Base-by-base conservation (phyloP, 192 early-diverging fungal species). In the Obelidium mucronatum region DNA sequence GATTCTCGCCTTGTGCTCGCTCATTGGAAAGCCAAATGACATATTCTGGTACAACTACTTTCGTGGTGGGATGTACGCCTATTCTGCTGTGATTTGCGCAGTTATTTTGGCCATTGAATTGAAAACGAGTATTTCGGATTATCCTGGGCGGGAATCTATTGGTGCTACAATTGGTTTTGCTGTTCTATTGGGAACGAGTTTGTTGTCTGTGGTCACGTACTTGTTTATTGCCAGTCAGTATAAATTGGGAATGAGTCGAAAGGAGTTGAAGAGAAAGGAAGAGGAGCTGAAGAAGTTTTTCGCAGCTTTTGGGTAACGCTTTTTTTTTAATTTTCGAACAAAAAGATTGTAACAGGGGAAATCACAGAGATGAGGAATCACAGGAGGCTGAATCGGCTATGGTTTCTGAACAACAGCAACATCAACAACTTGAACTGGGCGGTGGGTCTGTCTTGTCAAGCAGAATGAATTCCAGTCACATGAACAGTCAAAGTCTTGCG, bases 291-390 rank as follows among this genome's bases (percentile, higher is more conserved):
- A 68, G 51, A 68, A 68, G 66, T 68, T 68, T 48, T 68, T 68
- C 30, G 66, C 66, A 30, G 66, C 66, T 48, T 68, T 68, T 52
- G 66, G n/a, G n/a, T n/a, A n/a, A n/a, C n/a, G n/a, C n/a, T n/a
- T n/a, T n/a, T n/a, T n/a, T n/a, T n/a, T n/a, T n/a, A n/a, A n/a
- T n/a, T n/a, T n/a, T n/a, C n/a, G n/a, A n/a, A n/a, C n/a, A n/a
- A n/a, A n/a, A n/a, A n/a, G n/a, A n/a, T n/a, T n/a, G n/a, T n/a
- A n/a, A n/a, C n/a, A n/a, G n/a, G n/a, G n/a, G n/a, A n/a, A n/a
- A n/a, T n/a, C n/a, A n/a, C n/a, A n/a, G n/a, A n/a, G n/a, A n/a
- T n/a, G n/a, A n/a, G n/a, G n/a, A n/a, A n/a, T n/a, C n/a, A n/a
- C n/a, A n/a, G n/a, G n/a, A n/a, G n/a, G n/a, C n/a, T n/a, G n/a